Evolutionary conservation across 352 stramenopile species (phyloP).

Genomic region (Globisporangium viniferum): DNA sequence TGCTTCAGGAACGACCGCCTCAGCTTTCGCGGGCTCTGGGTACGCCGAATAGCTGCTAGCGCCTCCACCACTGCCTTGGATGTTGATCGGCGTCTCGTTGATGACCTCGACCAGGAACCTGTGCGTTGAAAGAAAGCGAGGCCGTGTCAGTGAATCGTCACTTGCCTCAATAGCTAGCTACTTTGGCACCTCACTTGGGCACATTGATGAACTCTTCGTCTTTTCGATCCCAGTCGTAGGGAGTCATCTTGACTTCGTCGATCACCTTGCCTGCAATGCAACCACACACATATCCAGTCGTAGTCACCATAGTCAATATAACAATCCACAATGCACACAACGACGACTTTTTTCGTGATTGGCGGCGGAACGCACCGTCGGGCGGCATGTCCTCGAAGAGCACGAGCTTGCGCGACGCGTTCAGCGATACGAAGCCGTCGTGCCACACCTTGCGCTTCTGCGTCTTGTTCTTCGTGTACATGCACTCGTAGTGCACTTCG

Average conservation of each 20-base stretch:
- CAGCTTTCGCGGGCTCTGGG: neutral
- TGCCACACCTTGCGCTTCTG: conserved; percentile 84
- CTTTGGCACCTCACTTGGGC: conserved; percentile 34
- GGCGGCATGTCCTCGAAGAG: conserved; percentile 53
- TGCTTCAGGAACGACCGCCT: neutral
- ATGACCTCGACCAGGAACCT: conserved; percentile 77
- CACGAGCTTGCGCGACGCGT: conserved; percentile 49
- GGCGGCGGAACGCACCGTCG: conserved; percentile 21
- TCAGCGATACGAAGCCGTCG: conserved; percentile 65
- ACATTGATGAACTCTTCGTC: conserved; percentile 59
- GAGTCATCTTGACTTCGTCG: conserved; percentile 53
- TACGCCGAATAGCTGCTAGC: conserved; percentile 1
- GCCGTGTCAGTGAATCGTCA: neutral
- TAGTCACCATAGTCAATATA: neutral
- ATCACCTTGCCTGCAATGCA: conserved; percentile 39
- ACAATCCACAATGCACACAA: neutral
- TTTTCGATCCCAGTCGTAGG: conserved; percentile 52
- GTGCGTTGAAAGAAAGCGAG: neutral
- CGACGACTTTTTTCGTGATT: neutral
- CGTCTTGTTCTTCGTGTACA: conserved; percentile 89
- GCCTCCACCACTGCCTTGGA: conserved; percentile 8
- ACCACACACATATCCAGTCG: neutral
- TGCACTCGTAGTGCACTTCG: conserved; percentile 65
- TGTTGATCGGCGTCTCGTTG: conserved; percentile 48
- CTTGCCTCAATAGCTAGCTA: too few relatives aligned